Percentiles rank a stretch among this genome's conserved stretches.
Evolutionary conservation across 2,329 filamentous ascomycete species (phyloP).

Genomic region (Aphanocladium album): DNA sequence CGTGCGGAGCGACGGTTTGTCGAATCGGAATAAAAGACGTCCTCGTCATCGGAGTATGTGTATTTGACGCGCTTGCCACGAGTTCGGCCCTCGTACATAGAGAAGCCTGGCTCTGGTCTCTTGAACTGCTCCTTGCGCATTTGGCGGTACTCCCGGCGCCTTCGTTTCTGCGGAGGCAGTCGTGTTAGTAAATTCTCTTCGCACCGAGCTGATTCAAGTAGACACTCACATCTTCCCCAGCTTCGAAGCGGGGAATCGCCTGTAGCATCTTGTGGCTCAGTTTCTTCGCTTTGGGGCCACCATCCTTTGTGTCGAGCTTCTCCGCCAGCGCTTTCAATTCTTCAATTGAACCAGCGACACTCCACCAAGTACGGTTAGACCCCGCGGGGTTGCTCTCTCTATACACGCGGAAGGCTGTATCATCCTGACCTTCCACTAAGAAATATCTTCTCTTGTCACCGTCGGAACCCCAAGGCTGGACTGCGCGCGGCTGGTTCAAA

Average conservation of each 20-base stretch:
- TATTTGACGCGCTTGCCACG: conserved; percentile 95
- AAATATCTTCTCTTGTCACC: conserved; percentile 91
- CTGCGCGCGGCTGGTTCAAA: conserved; percentile 78
- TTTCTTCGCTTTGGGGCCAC: conserved; percentile 72
- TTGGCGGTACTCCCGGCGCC: conserved; percentile 84
- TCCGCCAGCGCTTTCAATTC: conserved; percentile 72
- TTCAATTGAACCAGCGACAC: conserved; percentile 83
- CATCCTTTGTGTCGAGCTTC: conserved; percentile 71
- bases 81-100: conserved; percentile 91
- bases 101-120: conserved; percentile 82
- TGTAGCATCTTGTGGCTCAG: conserved; percentile 71
- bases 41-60: conserved; percentile 88
- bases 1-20: conserved; percentile 64
- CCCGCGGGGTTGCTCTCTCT: conserved; percentile 82
- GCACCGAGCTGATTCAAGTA: not conserved
- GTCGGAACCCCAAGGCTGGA: conserved; percentile 86
- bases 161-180: conserved; percentile 65
- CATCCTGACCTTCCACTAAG: conserved; percentile 87
- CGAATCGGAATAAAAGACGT: conserved; percentile 62
- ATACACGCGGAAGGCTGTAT: conserved; percentile 91
- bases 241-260: conserved; percentile 86
- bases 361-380: conserved; percentile 81
- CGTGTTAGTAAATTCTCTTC: conserved; percentile 17
- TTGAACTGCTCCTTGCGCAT: conserved; percentile 82
- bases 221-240: conserved; percentile 72